Conservation (phyloP, 2,329 filamentous ascomycete species). For the Penicillium sp. region DNA sequence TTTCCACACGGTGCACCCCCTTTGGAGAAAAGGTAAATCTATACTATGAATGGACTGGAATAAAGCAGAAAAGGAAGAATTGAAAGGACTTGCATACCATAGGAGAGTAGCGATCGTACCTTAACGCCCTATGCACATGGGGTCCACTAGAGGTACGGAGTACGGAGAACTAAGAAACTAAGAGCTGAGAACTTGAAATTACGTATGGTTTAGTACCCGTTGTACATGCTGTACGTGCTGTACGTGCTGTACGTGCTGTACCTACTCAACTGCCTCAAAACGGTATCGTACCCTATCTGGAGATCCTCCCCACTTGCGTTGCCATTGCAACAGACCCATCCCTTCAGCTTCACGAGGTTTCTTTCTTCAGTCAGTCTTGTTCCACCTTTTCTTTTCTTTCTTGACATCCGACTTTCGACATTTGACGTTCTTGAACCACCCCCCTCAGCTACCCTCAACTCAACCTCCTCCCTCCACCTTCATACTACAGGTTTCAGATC, state of each 20-base stretch:
- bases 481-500: conserved; percentile 4
- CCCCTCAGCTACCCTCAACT: conserved; percentile 1
- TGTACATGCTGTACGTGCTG: too few relatives aligned
- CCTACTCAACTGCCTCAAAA: not conserved
- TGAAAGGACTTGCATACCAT: not conserved
- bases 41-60: conserved; percentile 4
- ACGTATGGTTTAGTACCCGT: too few relatives aligned
- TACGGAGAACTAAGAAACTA: too few relatives aligned
- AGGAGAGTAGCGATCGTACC: conserved; percentile 5
- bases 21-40: conserved; percentile 3
- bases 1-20: not conserved
- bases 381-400: conserved; percentile 23
- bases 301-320: conserved; percentile 42
- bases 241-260: not conserved
- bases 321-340: conserved; percentile 42
- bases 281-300: conserved; percentile 22
- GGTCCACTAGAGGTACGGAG: not conserved
- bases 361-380: conserved; percentile 30
- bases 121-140: not conserved
- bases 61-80: not conserved
- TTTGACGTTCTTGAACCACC: conserved; percentile 17
- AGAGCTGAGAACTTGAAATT: too few relatives aligned
- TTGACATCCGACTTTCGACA: conserved; percentile 22
- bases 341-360: conserved; percentile 37
- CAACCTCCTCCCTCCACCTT: conserved; percentile 18